A percentile compares a stretch with the other conserved stretches of the same genome.
phyloP scores from a whole-genome alignment of 768 basidiomycete species.

The Podaxis sp. region DNA sequence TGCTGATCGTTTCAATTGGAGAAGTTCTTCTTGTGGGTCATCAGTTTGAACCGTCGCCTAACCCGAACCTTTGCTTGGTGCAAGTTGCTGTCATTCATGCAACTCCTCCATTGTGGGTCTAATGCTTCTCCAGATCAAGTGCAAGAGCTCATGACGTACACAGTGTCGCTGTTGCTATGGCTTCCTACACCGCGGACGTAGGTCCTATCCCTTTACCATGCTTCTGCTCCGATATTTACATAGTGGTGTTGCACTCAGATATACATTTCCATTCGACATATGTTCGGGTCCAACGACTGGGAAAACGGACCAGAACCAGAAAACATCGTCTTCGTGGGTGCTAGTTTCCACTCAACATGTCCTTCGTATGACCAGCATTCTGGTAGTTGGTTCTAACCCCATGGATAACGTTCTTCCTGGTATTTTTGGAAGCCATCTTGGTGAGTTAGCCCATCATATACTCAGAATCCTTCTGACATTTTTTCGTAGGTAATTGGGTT shows the following conservation, averaged over 20 bases:
- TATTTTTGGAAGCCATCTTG: conserved; percentile 4
- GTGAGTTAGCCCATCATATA: neutral
- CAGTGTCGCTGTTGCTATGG: conserved; percentile 1
- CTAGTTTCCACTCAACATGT: neutral
- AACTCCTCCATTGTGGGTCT: neutral
- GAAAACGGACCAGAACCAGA: conserved; percentile 7
- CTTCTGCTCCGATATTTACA: neutral
- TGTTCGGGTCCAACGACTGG: conserved; percentile 8
- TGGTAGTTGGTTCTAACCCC: conserved; percentile 1
- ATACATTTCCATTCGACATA: conserved; percentile 7
- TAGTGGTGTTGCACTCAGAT: neutral
- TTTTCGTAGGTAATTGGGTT: conserved; percentile 2
- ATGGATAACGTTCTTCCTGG: conserved; percentile 4
- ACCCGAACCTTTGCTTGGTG: neutral
- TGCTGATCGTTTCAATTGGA: neutral
- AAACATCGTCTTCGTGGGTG: conserved; percentile 1
- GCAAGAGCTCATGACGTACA: neutral
- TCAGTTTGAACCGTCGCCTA: neutral
- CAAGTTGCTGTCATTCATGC: neutral
- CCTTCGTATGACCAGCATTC: neutral
- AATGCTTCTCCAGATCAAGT: neutral
- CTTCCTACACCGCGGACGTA: conserved; percentile 3
- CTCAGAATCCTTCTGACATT: neutral
- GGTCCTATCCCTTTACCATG: neutral
- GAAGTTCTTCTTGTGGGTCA: neutral